phyloP scores from a whole-genome alignment of 148 eudicot species.

The Cornus florida region DNA sequence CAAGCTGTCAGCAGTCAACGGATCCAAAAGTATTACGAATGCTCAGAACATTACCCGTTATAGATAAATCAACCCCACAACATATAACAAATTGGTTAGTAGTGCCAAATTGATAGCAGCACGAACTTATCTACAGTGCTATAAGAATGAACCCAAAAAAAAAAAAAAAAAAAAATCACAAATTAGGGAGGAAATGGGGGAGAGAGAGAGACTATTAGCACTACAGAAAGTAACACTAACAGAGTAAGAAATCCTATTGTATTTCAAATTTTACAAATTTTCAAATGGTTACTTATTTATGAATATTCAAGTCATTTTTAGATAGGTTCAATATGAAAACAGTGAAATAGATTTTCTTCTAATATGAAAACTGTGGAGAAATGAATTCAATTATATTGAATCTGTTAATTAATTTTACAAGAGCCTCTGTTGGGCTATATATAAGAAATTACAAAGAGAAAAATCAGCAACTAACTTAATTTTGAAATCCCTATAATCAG shows the following conservation, averaged over 20 bases:
- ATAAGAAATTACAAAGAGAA: no score
- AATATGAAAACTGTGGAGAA: neutral
- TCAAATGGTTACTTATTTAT: neutral
- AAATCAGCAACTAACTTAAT: no score
- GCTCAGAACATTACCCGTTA: neutral
- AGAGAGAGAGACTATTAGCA: neutral
- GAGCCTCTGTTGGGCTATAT: no score
- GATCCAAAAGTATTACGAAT: slow-evolving; percentile 13
- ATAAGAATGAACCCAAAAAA: neutral
- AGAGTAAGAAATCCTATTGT: neutral
- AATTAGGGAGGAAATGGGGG: neutral
- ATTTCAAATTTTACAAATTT: neutral
- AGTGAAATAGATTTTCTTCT: slow-evolving; percentile 4
- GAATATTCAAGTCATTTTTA: neutral
- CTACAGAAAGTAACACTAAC: neutral
- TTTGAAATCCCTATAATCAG: no score
- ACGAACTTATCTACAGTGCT: neutral
- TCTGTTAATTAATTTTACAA: no score
- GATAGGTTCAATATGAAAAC: neutral
- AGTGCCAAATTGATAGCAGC: neutral
- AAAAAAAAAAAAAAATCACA: neutral
- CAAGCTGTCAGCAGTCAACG: slow-evolving; percentile 46
- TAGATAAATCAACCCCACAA: neutral
- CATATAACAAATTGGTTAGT: slow-evolving; percentile 10
- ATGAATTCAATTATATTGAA: no score